Percentiles rank a stretch among this genome's conserved stretches.
Evolutionary conservation across 768 basidiomycete genomes (phyloP).

Genomic region (Clitopilus hobsonii): DNA sequence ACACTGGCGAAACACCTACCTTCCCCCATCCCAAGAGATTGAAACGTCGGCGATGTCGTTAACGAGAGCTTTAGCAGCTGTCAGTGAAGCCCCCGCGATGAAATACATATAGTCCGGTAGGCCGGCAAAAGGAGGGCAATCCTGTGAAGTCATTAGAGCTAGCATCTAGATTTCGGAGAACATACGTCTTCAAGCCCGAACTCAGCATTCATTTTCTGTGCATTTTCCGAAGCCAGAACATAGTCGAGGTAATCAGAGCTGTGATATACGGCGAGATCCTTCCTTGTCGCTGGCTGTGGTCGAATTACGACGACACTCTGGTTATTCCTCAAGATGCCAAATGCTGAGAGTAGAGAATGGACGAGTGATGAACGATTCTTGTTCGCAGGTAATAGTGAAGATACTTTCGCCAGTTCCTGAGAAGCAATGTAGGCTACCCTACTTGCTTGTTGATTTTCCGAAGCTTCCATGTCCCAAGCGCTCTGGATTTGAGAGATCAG

Average conservation of each 20-base stretch:
- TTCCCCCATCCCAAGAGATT: constrained; percentile 91
- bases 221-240: constrained; percentile 35
- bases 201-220: constrained; percentile 4
- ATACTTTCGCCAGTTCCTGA: constrained; percentile 51
- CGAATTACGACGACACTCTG: constrained; percentile 40
- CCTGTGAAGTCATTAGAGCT: constrained; percentile 34
- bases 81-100: constrained; percentile 75
- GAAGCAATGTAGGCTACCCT: constrained; percentile 50
- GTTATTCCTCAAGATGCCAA: constrained; percentile 39
- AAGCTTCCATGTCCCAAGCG: background rate
- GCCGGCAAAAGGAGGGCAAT: constrained; percentile 75
- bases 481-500: too few species aligned
- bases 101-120: constrained; percentile 65
- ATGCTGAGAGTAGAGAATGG: constrained; percentile 54
- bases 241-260: constrained; percentile 65
- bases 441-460: background rate
- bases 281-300: constrained; percentile 47
- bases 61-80: constrained; percentile 61
- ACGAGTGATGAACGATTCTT: constrained; percentile 59
- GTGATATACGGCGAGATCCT: constrained; percentile 66
- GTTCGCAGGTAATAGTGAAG: constrained; percentile 65
- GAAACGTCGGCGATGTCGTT: constrained; percentile 51
- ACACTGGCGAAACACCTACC: constrained; percentile 32
- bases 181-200: constrained; percentile 30
- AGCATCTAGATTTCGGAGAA: background rate